phyloP scores from a whole-genome alignment of 2,329 filamentous ascomycete species.

The Hypoxylon sp. region DNA sequence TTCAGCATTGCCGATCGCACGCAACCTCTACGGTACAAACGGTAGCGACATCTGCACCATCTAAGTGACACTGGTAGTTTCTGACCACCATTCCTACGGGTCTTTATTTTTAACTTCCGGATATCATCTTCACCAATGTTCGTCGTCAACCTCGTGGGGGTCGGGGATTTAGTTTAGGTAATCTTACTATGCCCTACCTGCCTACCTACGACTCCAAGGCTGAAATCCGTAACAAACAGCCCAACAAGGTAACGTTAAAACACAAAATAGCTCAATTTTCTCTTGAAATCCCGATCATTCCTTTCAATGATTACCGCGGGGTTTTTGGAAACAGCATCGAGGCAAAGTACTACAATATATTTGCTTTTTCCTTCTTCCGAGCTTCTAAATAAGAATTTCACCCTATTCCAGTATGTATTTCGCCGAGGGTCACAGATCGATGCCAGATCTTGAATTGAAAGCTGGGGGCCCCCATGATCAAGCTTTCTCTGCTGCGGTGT shows the following conservation, averaged over 20 bases:
- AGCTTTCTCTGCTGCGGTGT: constrained; percentile 24
- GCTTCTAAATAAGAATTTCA: background rate
- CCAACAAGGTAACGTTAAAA: background rate
- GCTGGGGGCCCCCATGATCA: constrained; percentile 5
- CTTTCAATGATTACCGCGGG: background rate
- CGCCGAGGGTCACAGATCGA: constrained; percentile 4
- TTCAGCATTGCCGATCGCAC: constrained; percentile 11
- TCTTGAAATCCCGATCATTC: background rate
- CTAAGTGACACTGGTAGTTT: constrained; percentile 3
- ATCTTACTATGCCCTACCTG: background rate
- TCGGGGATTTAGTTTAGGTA: background rate
- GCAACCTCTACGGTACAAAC: constrained; percentile 1
- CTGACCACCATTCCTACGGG: background rate
- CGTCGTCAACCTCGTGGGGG: background rate
- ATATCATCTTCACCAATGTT: background rate
- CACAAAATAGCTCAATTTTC: background rate
- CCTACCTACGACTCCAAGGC: background rate
- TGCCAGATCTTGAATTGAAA: constrained; percentile 11
- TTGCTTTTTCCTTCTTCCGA: constrained; percentile 1
- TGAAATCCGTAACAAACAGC: background rate
- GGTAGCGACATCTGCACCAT: constrained; percentile 8
- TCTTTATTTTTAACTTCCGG: constrained; percentile 5
- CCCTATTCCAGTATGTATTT: background rate
- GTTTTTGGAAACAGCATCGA: background rate
- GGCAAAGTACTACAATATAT: background rate